Percentiles rank a stretch among this genome's conserved stretches.
phyloP scores from a whole-genome alignment of 768 basidiomycete genomes.

The Filobasidium wieringae region DNA sequence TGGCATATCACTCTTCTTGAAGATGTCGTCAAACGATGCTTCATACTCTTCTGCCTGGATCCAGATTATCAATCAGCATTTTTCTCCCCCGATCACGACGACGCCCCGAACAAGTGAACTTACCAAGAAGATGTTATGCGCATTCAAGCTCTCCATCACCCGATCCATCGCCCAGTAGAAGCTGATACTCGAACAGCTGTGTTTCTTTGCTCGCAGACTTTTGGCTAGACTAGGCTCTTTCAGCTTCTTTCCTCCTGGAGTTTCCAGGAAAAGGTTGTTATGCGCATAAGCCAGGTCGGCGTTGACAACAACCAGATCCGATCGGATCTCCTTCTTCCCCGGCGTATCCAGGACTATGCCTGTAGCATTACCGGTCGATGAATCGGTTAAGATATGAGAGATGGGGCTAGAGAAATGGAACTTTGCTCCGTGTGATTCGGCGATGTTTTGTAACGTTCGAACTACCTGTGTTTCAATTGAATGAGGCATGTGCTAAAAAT shows the following conservation, averaged over 20 bases:
- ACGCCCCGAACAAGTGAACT: background rate
- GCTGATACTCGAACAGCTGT: slow-evolving; percentile 41
- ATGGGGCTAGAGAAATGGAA: slow-evolving; percentile 39
- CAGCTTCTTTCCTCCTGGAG: slow-evolving; percentile 6
- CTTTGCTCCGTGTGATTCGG: slow-evolving; percentile 34
- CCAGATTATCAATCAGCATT: background rate
- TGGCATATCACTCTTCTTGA: slow-evolving; percentile 40
- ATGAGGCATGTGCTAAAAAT: background rate
- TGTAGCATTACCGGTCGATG: slow-evolving; percentile 25
- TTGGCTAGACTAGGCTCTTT: slow-evolving; percentile 25
- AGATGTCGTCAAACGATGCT: slow-evolving; percentile 43
- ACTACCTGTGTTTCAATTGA: slow-evolving; percentile 20
- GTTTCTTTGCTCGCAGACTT: slow-evolving; percentile 26
- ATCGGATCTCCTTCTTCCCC: slow-evolving; percentile 18
- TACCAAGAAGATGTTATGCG: slow-evolving; percentile 43
- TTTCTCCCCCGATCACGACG: background rate
- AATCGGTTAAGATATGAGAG: slow-evolving; percentile 31
- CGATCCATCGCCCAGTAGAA: slow-evolving; percentile 43
- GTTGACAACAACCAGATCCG: slow-evolving; percentile 42
- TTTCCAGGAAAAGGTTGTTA: slow-evolving; percentile 35
- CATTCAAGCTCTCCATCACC: slow-evolving; percentile 32
- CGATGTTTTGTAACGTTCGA: slow-evolving; percentile 36
- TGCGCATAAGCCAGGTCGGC: slow-evolving; percentile 42
- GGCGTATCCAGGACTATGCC: slow-evolving; percentile 30
- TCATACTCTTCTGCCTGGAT: slow-evolving; percentile 40